Evolutionary conservation across 129 eudicot species (phyloP).

Genomic region (Glebionis coronaria): DNA sequence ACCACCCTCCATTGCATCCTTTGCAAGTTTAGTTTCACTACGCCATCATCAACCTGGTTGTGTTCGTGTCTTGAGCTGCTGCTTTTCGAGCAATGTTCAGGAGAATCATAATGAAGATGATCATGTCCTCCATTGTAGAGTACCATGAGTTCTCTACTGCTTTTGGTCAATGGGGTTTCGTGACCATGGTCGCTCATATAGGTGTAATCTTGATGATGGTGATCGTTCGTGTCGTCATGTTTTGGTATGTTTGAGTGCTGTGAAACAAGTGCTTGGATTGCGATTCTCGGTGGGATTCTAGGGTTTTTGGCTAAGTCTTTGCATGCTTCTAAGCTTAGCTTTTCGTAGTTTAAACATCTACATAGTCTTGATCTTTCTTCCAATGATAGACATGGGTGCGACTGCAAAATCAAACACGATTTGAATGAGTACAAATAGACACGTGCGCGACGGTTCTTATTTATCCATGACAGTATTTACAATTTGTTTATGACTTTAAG

Average conservation of each 20-base stretch:
- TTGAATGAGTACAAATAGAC: too few species aligned
- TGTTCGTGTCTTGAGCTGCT: constrained; percentile 27
- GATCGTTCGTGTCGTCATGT: constrained; percentile 5
- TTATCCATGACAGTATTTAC: too few species aligned
- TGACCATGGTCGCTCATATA: constrained; percentile 22
- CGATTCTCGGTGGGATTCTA: constrained; percentile 67
- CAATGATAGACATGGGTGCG: constrained; percentile 66
- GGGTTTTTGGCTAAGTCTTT: constrained; percentile 93
- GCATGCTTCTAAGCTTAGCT: constrained; percentile 83
- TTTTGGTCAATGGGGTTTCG: constrained; percentile 29
- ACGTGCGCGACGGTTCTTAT: too few species aligned
- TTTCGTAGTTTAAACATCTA: constrained; percentile 73
- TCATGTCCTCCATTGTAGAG: constrained; percentile 31
- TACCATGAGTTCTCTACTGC: constrained; percentile 37
- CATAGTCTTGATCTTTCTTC: constrained; percentile 88
- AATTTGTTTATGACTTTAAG: too few species aligned
- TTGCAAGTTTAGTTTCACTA: constrained; percentile 56
- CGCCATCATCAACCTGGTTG: constrained; percentile 40
- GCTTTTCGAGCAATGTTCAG: constrained; percentile 28
- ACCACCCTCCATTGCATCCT: constrained; percentile 85
- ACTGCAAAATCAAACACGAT: constrained; percentile 45
- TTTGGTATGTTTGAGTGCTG: constrained; percentile 43
- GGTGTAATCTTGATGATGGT: constrained; percentile 26
- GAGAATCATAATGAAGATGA: constrained; percentile 25
- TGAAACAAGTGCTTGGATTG: constrained; percentile 75